Evolutionary conservation across 2,329 filamentous ascomycete genomes (phyloP), one percentile per base, ranked within the genome.

Genomic region (Plenodomus tracheiphilus): DNA sequence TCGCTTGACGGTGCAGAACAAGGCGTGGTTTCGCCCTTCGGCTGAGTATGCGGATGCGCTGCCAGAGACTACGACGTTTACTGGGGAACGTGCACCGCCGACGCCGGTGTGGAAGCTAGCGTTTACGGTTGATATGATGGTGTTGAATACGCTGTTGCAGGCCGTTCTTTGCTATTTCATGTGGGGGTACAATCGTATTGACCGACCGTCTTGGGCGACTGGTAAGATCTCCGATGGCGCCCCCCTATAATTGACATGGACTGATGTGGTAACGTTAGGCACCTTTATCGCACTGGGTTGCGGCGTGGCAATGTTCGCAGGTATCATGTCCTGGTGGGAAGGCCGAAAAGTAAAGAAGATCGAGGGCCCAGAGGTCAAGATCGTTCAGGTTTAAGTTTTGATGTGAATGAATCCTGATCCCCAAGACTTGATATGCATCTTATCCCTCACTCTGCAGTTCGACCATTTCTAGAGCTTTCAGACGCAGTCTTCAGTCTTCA

Each of bases 71-170:
- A 69, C 39, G 74, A 71, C 42, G 73, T 91, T 42, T 85, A 92
- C 89, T 0, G 88, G 86, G 4, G 69, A 81, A n/a, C 82, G 87
- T 2, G 88, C 88, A 0, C 81, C 81, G 4, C 79, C 86, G 3
- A 91, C 88, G 0, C 68, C 73, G 13, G 54, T 81, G 10, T 92
- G 89, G 88, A 91, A 89, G 69, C 73, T 95, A 61, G 88, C 93
- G 53, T 84, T 87, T 49, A 83, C 92, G 30, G 79, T 95, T 25
- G 91, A 86, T 85, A 79, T 86, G 61, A 91, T 90, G 74, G 80
- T 92, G 6, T 78, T 79, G 75, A 95, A 95, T 64, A 94, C 90
- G 0, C 79, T 91, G 45, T 78, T 94, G 39, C 91, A 95, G 71
- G 80, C 79, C 20, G 81, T 83, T 17, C 78, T 95, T 4, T 87